Conservation (phyloP, 139 green algal genomes). For the Chlorella sp. region DNA sequence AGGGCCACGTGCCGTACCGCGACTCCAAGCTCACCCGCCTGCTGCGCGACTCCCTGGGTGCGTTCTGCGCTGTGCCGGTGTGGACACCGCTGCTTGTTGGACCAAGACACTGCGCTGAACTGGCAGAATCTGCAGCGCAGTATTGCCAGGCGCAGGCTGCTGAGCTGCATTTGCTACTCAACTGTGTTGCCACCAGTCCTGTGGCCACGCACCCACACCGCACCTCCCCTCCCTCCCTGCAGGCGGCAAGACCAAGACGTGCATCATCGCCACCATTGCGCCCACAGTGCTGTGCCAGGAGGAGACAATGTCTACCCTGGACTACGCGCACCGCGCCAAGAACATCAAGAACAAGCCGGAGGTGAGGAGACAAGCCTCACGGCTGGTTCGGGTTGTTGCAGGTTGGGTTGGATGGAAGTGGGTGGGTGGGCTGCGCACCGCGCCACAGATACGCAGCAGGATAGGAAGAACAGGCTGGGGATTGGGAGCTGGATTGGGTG, state of each 20-base stretch:
- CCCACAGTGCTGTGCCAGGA: conserved; percentile 86
- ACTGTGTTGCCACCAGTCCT: no score
- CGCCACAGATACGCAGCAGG: no score
- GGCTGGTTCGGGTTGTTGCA: background rate
- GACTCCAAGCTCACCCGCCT: conserved; percentile 98
- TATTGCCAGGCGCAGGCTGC: no score
- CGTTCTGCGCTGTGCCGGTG: no score
- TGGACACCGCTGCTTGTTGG: no score
- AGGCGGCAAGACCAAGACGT: conserved; percentile 88
- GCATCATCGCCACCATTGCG: conserved; percentile 99
- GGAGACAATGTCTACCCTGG: conserved; percentile 97
- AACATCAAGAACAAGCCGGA: conserved; percentile 98
- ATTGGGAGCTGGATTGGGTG: background rate
- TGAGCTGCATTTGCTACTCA: no score
- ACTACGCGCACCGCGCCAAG: conserved; percentile 98
- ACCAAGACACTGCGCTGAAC: no score
- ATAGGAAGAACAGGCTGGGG: no score
- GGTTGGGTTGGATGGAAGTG: background rate
- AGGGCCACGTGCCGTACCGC: conserved; percentile 79
- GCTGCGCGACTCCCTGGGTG: conserved; percentile 92
- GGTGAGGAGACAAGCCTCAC: conserved; percentile 21
- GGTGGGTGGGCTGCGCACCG: background rate
- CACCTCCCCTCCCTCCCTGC: no score
- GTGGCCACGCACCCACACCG: no score
- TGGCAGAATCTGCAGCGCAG: no score